Conservation (phyloP, 179 eudicot genomes). For the Pouteria campechiana region DNA sequence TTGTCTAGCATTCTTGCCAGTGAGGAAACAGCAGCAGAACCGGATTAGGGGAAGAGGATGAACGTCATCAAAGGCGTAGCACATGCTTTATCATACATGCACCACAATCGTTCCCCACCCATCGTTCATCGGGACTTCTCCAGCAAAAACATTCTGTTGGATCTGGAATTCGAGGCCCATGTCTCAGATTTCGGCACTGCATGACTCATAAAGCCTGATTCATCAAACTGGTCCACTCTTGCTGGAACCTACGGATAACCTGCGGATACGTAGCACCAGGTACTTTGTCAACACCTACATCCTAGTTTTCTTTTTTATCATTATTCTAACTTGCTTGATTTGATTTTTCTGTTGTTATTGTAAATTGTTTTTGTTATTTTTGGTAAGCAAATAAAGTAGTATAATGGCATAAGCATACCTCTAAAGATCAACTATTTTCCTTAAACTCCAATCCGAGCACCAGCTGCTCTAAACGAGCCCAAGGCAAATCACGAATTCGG, state of each 20-base stretch:
- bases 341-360: too few species aligned
- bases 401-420: too few species aligned
- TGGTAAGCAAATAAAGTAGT: too few species aligned
- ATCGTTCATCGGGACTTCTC: conserved; percentile 2
- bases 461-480: too few species aligned
- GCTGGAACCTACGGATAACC: conserved; percentile 23
- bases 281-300: too few species aligned
- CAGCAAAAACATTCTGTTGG: neutral
- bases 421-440: too few species aligned
- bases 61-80: conserved; percentile 11
- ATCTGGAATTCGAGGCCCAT: neutral
- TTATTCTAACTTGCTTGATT: too few species aligned
- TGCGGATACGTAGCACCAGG: conserved; percentile 23
- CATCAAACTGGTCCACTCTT: neutral
- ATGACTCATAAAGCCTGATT: neutral
- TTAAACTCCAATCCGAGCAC: too few species aligned
- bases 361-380: too few species aligned
- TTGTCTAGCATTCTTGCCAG: conserved; percentile 1
- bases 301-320: too few species aligned
- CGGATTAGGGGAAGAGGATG: conserved; percentile 12
- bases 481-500: too few species aligned
- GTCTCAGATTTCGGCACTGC: conserved; percentile 13
- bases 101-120: conserved; percentile 9
- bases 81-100: conserved; percentile 15
- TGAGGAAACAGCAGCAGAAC: conserved; percentile 2